Conservation (phyloP, 164 flowering plant genomes). For the Macadamia integrifolia region DNA sequence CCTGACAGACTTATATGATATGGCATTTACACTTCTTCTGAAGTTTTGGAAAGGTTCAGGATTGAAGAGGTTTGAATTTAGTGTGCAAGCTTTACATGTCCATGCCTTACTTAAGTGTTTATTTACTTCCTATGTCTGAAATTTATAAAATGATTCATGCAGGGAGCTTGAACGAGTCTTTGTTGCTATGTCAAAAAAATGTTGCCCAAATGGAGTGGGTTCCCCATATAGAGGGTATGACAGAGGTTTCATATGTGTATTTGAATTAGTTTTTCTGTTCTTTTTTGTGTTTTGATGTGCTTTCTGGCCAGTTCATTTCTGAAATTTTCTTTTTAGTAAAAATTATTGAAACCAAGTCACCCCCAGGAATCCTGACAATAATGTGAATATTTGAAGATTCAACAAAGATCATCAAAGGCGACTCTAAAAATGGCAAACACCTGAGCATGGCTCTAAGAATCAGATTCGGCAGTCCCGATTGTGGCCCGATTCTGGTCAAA, state of each 20-base stretch:
- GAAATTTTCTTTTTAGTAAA: not conserved
- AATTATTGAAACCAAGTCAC: not conserved
- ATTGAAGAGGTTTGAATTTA: conserved; percentile 49
- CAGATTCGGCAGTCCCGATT: too few relatives aligned
- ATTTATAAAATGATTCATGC: conserved; percentile 7
- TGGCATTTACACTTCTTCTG: conserved; percentile 75
- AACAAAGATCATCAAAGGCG: too few relatives aligned
- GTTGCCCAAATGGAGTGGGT: conserved; percentile 46
- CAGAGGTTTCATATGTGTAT: conserved; percentile 1
- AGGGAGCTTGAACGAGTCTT: conserved; percentile 86
- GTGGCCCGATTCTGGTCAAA: too few relatives aligned
- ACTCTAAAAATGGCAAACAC: too few relatives aligned
- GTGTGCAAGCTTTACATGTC: conserved; percentile 2
- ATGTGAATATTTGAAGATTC: not conserved
- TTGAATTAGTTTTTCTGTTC: not conserved
- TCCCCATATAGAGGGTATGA: conserved; percentile 40
- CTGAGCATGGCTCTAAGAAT: too few relatives aligned
- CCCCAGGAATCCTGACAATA: not conserved
- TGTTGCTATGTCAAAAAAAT: conserved; percentile 59
- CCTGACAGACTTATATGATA: conserved; percentile 64
- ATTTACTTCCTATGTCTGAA: conserved; percentile 5
- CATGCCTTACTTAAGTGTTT: not conserved
- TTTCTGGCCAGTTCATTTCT: not conserved
- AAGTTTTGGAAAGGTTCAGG: conserved; percentile 76
- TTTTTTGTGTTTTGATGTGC: not conserved